Conservation (phyloP, 2,329 filamentous ascomycete genomes). For the Phialophora expanda region DNA sequence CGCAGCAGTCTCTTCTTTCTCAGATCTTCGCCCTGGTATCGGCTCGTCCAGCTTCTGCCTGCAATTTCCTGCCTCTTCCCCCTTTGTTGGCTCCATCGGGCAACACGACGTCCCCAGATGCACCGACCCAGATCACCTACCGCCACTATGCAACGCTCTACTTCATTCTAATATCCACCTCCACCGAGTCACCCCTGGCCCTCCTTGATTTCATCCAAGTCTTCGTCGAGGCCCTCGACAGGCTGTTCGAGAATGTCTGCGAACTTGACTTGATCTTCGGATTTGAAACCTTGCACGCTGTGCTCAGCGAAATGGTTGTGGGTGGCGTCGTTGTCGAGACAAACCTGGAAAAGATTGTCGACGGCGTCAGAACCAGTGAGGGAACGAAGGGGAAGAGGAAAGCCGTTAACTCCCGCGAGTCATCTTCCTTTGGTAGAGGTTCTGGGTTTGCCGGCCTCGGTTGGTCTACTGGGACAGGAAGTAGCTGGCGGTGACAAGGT, state of each 20-base stretch:
- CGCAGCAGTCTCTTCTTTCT: slow-evolving; percentile 93
- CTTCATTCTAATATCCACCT: slow-evolving; percentile 97
- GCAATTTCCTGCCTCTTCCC: slow-evolving; percentile 90
- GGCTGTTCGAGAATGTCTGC: slow-evolving; percentile 97
- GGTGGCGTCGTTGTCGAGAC: slow-evolving; percentile 48
- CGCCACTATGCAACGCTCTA: slow-evolving; percentile 97
- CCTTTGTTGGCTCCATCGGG: slow-evolving; percentile 64
- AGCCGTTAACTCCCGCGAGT: slow-evolving; percentile 51
- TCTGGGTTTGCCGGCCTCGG: slow-evolving; percentile 37
- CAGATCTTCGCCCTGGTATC: slow-evolving; percentile 97
- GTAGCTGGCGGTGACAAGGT: slow-evolving; percentile 35
- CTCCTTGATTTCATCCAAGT: slow-evolving; percentile 97
- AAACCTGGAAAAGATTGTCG: slow-evolving; percentile 69
- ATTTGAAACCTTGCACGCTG: slow-evolving; percentile 91
- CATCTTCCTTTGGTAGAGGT: slow-evolving; percentile 35
- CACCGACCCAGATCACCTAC: slow-evolving; percentile 94
- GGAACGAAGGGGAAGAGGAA: slow-evolving; percentile 51
- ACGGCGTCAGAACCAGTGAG: slow-evolving; percentile 73
- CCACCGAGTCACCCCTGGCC: slow-evolving; percentile 92
- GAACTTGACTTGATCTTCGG: slow-evolving; percentile 99
- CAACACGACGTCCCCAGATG: slow-evolving; percentile 63
- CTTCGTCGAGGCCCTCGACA: slow-evolving; percentile 93
- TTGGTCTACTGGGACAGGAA: slow-evolving; percentile 38
- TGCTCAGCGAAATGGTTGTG: slow-evolving; percentile 41
- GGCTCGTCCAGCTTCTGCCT: slow-evolving; percentile 86